A percentile compares a stretch with the other conserved stretches of the same genome.
phyloP scores from a whole-genome alignment of 441 rosid species.

The Dalechampia spathulata region DNA sequence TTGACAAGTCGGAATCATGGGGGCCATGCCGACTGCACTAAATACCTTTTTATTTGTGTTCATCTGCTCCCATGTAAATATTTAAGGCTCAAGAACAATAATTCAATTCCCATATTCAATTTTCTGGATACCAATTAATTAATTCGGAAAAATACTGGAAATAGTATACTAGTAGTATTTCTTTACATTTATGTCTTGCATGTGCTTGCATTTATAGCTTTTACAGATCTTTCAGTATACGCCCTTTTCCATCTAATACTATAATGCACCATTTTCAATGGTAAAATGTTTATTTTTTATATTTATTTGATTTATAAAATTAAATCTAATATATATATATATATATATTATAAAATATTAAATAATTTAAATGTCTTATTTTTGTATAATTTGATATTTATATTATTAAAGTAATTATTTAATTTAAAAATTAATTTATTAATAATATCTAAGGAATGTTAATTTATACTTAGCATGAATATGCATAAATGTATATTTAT shows the following conservation, averaged over 20 bases:
- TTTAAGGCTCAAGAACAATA: conserved; percentile 15
- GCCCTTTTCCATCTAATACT: conserved; percentile 8
- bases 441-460: too few species aligned
- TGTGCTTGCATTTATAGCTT: conserved; percentile 37
- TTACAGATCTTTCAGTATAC: conserved; percentile 20
- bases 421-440: too few species aligned
- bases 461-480: too few species aligned
- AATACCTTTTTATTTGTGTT: conserved; percentile 26
- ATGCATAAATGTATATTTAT: too few species aligned
- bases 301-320: too few species aligned
- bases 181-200: conserved; percentile 38
- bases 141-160: conserved; percentile 7
- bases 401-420: too few species aligned
- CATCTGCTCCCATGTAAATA: conserved; percentile 21
- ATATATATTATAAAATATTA: too few species aligned
- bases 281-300: too few species aligned
- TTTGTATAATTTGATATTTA: too few species aligned
- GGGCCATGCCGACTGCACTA: conserved; percentile 20
- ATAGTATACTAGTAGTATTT: not conserved
- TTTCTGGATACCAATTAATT: conserved; percentile 13
- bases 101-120: conserved; percentile 17
- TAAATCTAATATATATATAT: too few species aligned
- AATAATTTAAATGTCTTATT: too few species aligned
- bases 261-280: conserved; percentile 11
- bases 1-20: conserved; percentile 34